These are phyloP conservation scores for Yamadazyma siamensis DNA, from an alignment of 1,139 yeast genomes.

Conservation along the genomic window DNA sequence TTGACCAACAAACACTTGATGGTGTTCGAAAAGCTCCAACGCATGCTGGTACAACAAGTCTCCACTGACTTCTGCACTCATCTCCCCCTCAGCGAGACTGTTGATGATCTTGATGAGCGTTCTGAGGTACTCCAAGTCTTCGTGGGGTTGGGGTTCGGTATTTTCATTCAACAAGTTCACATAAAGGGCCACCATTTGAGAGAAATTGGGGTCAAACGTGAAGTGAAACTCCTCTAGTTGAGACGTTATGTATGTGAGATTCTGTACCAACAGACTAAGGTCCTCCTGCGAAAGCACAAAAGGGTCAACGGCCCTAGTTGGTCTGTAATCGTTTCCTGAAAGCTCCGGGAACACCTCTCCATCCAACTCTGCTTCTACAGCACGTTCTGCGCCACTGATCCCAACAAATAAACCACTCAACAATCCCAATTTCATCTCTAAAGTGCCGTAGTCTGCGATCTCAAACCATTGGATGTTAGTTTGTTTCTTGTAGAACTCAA, in stretches of 20 bases:
- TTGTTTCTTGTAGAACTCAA: conserved; percentile 3
- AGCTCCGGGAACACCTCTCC: neutral
- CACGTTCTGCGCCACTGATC: too few relatives aligned
- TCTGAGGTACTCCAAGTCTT: conserved; percentile 23
- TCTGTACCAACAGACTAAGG: too few relatives aligned
- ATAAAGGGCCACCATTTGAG: conserved; percentile 20
- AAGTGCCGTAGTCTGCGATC: conserved; percentile 5
- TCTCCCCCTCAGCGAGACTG: conserved; percentile 28
- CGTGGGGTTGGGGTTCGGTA: conserved; percentile 16
- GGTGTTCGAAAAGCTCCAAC: conserved; percentile 14
- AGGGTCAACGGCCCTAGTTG: too few relatives aligned
- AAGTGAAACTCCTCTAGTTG: conserved; percentile 29
- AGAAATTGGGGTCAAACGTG: conserved; percentile 24
- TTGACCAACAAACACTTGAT: neutral
- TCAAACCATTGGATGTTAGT: conserved; percentile 11
- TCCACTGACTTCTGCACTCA: conserved; percentile 21
- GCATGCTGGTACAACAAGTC: conserved; percentile 22
- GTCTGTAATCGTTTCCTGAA: too few relatives aligned
- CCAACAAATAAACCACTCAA: conserved; percentile 2
- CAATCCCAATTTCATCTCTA: conserved; percentile 10
- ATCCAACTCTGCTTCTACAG: too few relatives aligned
- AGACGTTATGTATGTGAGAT: too few relatives aligned
- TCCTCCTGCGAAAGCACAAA: too few relatives aligned
- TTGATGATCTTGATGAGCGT: conserved; percentile 21
- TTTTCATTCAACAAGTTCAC: conserved; percentile 19